These are phyloP conservation scores for Podosphaera leucotricha DNA, from an alignment of 2,329 filamentous ascomycete genomes.

Conservation along the genomic window DNA sequence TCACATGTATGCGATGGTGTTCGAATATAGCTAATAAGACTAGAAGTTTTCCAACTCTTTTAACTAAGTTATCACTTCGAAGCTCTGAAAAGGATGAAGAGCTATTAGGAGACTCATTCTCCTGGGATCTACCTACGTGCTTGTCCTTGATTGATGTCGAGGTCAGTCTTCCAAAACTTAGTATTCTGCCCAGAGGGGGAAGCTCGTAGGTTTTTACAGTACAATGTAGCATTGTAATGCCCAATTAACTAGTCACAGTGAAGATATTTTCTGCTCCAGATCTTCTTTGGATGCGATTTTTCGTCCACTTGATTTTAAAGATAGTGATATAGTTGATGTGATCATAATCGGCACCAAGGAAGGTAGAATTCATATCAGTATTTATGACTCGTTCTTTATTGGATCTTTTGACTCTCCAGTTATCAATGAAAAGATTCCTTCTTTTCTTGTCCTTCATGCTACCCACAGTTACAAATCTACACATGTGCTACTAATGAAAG, in stretches of 20 bases:
- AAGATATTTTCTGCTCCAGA: slow-evolving; percentile 16
- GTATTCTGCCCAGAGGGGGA: slow-evolving; percentile 41
- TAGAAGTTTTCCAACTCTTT: slow-evolving; percentile 2
- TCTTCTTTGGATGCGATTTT: slow-evolving; percentile 16
- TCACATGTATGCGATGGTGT: slow-evolving; percentile 22
- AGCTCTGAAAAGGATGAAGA: slow-evolving; percentile 2
- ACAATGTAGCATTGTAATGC: not conserved
- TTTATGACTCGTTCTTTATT: slow-evolving; percentile 69
- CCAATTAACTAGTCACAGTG: slow-evolving; percentile 6
- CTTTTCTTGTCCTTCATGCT: slow-evolving; percentile 30
- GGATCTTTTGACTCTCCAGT: slow-evolving; percentile 33
- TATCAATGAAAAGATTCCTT: slow-evolving; percentile 9
- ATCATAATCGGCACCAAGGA: slow-evolving; percentile 52
- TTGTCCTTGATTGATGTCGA: slow-evolving; percentile 57
- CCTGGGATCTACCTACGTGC: slow-evolving; percentile 40
- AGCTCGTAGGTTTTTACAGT: slow-evolving; percentile 33
- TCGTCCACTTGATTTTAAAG: slow-evolving; percentile 25
- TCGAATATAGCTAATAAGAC: slow-evolving; percentile 12
- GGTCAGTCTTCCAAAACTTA: slow-evolving; percentile 51
- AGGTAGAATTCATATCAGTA: slow-evolving; percentile 50
- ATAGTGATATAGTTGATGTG: slow-evolving; percentile 55
- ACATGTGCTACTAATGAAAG: slow-evolving; percentile 42
- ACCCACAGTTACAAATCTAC: slow-evolving; percentile 55
- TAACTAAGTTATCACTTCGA: slow-evolving; percentile 1
- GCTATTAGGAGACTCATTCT: slow-evolving; percentile 3